Evolutionary conservation across 108 stramenopile species (phyloP), one percentile per base, ranked within the genome.

Genomic region (Pseudonitzschia multistriata): DNA sequence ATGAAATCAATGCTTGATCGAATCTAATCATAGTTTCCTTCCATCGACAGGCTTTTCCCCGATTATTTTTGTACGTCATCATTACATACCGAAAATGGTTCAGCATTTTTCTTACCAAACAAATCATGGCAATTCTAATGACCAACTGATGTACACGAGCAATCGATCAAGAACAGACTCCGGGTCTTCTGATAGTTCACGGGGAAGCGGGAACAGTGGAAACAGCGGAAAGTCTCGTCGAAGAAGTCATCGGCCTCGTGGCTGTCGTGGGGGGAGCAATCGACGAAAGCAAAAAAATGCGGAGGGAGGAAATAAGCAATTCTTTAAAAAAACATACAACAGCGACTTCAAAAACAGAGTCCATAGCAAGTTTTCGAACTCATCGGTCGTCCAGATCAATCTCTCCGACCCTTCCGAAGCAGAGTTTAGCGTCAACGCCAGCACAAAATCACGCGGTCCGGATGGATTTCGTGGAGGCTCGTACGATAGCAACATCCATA

Each of bases 181-280:
- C 21, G 73, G 57, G 25, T 66, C 66, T 40, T 74, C 73, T 7
- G 73, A 74, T 1, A 61, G 66, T n/a, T 74, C 73, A 30, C 53
- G 67, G 19, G 73, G 73, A 36, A 63, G 66, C 54, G 54, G 54
- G 13, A 55, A 55, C 22, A 55, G 57, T 36, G 57, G 57, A n/a
- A 59, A 37, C 35, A 59, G 57, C 21, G 35, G 57, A 19, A 59
- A 60, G 24, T 35, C 68, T 3, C 68, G 75, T 15, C 66, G 75
- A 3, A 49, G 75, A 35, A 76, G 75, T 34, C 75, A 76, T 66
- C 68, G 75, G 36, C 75, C 75, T 29, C 48, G 75, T 34, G 75
- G 75, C 29, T 76, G 75, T 37, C 75, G 75, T 22, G 75, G 75
- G 52, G 75, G 75, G 19, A 70, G 68, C 40, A 76, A 76, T 49